These are phyloP conservation scores for Pseudoscleropodium purum DNA, from an alignment of 225 moss, liverwort and hornwort species.

Conservation along the genomic window DNA sequence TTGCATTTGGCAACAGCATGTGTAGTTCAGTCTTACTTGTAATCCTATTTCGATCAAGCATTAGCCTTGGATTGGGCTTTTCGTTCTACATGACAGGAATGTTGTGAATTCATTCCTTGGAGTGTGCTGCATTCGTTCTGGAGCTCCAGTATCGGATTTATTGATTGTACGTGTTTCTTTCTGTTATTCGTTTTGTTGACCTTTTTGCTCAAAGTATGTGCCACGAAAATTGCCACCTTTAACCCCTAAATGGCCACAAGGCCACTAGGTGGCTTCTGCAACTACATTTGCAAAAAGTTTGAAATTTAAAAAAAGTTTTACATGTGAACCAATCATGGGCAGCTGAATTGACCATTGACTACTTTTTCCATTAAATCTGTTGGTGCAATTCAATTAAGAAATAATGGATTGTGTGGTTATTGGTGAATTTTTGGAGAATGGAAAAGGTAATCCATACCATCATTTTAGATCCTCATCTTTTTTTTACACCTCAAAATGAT, in stretches of 20 bases:
- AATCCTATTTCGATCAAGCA: neutral
- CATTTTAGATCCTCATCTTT: neutral
- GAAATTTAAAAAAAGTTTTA: no score
- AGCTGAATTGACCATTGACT: no score
- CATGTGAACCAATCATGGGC: neutral
- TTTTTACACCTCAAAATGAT: neutral
- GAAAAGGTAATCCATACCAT: neutral
- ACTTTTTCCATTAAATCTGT: neutral
- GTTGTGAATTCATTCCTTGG: neutral
- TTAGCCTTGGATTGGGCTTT: neutral
- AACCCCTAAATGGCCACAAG: no score
- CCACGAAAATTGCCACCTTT: neutral
- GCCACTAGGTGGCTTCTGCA: neutral
- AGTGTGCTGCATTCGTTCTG: neutral
- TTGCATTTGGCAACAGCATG: neutral
- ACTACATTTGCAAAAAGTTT: neutral
- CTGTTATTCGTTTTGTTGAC: neutral
- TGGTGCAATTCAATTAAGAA: neutral
- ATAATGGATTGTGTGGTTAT: neutral
- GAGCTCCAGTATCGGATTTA: neutral
- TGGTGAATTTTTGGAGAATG: neutral
- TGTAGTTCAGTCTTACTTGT: neutral
- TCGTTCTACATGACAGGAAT: neutral
- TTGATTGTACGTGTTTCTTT: neutral
- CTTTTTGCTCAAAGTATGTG: neutral